A percentile compares a stretch with the other conserved stretches of the same genome.
These are phyloP conservation scores for Trichoderma sp. DNA, from an alignment of 2,329 filamentous ascomycete genomes.

Conservation along the genomic window DNA sequence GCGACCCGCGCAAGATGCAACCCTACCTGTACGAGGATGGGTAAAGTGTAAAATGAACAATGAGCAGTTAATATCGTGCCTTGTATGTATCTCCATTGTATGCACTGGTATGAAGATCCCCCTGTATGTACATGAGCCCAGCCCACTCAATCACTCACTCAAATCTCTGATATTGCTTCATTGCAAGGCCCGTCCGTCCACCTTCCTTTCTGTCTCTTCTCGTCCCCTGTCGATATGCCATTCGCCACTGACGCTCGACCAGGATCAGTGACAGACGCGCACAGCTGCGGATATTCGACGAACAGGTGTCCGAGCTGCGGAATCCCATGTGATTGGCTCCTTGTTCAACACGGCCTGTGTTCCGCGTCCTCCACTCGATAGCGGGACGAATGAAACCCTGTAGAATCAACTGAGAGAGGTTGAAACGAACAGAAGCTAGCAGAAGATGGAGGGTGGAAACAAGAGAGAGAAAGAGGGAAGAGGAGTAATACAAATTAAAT, in stretches of 20 bases:
- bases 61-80: not conserved
- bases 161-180: not conserved
- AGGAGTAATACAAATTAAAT: not conserved
- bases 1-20: conserved; percentile 11
- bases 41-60: not conserved
- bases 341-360: not conserved
- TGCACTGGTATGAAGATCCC: not conserved
- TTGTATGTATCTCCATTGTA: not conserved
- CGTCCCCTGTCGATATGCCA: not conserved
- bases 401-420: not conserved
- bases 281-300: not conserved
- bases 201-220: not conserved
- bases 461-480: not conserved
- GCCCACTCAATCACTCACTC: not conserved
- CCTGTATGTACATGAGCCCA: not conserved
- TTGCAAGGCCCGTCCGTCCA: no score
- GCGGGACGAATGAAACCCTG: not conserved
- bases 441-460: not conserved
- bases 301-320: not conserved
- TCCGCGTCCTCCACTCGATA: not conserved
- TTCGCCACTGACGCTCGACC: not conserved
- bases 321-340: not conserved
- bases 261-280: not conserved
- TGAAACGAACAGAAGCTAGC: not conserved
- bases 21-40: not conserved